Evolutionary conservation across 768 basidiomycete genomes (phyloP).

Genomic region (Tricholoma hemisulphureum): DNA sequence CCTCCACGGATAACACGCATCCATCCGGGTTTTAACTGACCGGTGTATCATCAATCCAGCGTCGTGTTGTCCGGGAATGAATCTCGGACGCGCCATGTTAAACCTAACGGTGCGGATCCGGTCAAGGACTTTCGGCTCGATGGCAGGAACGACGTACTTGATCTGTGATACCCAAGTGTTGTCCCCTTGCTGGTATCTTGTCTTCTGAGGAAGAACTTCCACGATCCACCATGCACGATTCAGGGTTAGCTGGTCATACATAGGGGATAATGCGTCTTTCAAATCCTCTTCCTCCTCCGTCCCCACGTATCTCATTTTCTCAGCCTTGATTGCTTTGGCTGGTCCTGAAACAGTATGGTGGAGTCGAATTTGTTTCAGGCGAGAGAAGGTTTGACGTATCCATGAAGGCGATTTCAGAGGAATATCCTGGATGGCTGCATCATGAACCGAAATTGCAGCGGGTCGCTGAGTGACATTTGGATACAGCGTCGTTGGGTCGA

Average conservation of each 20-base stretch:
- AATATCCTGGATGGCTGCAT: slow-evolving; percentile 24
- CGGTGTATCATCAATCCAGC: slow-evolving; percentile 48
- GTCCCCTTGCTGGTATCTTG: slow-evolving; percentile 38
- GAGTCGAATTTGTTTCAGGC: background rate
- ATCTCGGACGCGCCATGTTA: slow-evolving; percentile 36
- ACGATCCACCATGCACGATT: slow-evolving; percentile 63
- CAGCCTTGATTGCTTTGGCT: background rate
- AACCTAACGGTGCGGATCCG: slow-evolving; percentile 9
- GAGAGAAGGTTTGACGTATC: slow-evolving; percentile 8
- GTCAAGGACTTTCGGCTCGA: background rate
- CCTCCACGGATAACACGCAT: slow-evolving; percentile 27
- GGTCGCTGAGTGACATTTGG: slow-evolving; percentile 40
- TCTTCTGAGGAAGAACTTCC: slow-evolving; percentile 50
- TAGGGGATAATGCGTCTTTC: slow-evolving; percentile 51
- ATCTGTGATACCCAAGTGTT: slow-evolving; percentile 34
- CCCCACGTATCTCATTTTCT: slow-evolving; percentile 12
- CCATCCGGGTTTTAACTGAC: slow-evolving; percentile 53
- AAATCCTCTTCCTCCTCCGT: slow-evolving; percentile 66
- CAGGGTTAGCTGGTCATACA: slow-evolving; percentile 58
- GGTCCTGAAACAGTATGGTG: background rate
- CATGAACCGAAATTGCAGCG: slow-evolving; percentile 26
- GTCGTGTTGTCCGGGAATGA: slow-evolving; percentile 41
- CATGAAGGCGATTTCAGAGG: slow-evolving; percentile 18
- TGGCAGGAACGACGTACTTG: slow-evolving; percentile 17
- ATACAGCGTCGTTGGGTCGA: slow-evolving; percentile 49